Percentiles rank a stretch among this genome's conserved stretches.
phyloP scores from a whole-genome alignment of 305 asterid genomes.

The Rubia peregrina region DNA sequence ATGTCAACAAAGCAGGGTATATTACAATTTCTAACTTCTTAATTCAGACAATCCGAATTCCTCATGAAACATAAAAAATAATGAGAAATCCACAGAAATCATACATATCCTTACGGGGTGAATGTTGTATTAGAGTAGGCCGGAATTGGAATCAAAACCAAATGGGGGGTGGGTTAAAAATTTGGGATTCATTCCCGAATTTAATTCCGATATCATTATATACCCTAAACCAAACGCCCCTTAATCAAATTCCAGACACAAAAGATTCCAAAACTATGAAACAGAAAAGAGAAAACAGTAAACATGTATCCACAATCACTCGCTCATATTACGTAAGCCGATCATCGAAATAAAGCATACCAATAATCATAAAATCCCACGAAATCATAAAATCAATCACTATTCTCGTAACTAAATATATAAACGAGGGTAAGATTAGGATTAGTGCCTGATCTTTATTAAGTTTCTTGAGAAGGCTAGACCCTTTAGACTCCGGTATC shows the following conservation, averaged over 20 bases:
- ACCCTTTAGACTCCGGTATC: conserved; percentile 5
- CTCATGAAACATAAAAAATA: neutral
- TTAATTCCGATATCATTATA: neutral
- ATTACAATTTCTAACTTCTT: neutral
- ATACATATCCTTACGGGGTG: neutral
- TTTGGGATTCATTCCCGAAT: neutral
- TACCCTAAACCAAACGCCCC: neutral
- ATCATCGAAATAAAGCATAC: neutral
- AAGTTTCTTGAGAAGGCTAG: conserved; percentile 19
- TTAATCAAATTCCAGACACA: neutral
- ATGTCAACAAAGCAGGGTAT: neutral
- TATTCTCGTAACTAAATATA: neutral
- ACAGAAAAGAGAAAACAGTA: neutral
- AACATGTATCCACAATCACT: neutral
- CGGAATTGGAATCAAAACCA: neutral
- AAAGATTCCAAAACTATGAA: neutral
- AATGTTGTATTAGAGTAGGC: neutral
- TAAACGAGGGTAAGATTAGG: neutral
- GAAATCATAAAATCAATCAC: neutral
- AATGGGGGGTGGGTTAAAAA: too few species aligned
- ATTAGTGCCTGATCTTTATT: conserved; percentile 18
- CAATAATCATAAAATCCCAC: neutral
- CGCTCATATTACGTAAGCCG: neutral
- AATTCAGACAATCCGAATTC: neutral
- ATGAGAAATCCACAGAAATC: neutral